Evolutionary conservation across 2,329 filamentous ascomycete species (phyloP), one percentile per base, ranked within the genome.

Genomic region (Aureobasidium sp.): DNA sequence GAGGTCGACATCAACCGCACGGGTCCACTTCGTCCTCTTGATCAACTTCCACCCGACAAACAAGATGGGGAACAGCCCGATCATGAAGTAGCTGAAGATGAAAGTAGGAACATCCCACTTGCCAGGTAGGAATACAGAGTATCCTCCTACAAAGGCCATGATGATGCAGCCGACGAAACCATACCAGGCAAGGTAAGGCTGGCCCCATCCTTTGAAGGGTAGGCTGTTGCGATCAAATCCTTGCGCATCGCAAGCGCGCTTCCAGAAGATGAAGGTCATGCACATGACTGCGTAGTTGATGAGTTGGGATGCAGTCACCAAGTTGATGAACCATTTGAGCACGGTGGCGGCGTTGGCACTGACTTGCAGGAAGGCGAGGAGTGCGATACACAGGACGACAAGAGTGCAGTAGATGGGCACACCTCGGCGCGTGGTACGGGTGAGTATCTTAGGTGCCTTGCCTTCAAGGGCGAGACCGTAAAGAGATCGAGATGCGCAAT

Each of bases 131-230:
- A 93, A 94, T 1, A 92, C 87, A 0, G 85, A 81, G 65, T 91
- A 93, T 0, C 89, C 89, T 9, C 87, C 84, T 1, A 91, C 84
- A 67, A 92, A 85, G 0, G 85, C 82, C 85, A 93, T 91, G 65
- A 88, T 72, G 53, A 83, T 82, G 1, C 85, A 88, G 29, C 82
- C 84, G 0, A 77, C 70, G 6, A 90, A 74, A 0, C 84, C 85
- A 53, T 86, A 84, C 70, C 82, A 92, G 0, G 89, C 88, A 0
- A 83, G 80, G 67, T 85, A 92, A 2, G 90, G 90, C 76, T 91
- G 88, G 47, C 83, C 79, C 64, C 79, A 80, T 0, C 85, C 85
- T 65, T 81, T 85, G 75, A 90, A 91, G 0, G 88, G 88, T n/a
- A 93, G 75, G 0, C 79, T 80, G 40, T 85, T 79, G 6, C 88